Base-by-base conservation (phyloP, 1,284 basidiomycete genomes). In the Cutaneotrichosporon spelunceum region DNA sequence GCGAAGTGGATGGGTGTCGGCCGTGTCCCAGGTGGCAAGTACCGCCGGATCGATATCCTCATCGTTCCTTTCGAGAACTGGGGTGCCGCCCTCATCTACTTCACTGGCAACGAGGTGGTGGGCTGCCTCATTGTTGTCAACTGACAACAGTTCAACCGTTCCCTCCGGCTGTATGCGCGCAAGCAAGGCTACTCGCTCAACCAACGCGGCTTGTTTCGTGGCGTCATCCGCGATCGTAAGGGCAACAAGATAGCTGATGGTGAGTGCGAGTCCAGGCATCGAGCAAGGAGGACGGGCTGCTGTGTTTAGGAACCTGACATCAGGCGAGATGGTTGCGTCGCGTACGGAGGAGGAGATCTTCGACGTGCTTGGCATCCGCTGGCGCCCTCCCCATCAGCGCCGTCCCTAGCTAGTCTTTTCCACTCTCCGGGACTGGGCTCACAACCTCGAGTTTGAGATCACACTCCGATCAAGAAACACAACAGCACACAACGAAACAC, bases 301-400 rank as follows among this genome's bases (percentile, higher is more conserved):
- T 91, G 4, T 90, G 88, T 0, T 84, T 86, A 70, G 90, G 88
- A 21, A 59, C 34, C 42, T 61, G 26, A 56, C n/a, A 23, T 2
- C 66, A 91, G 91, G 90, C 3, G 81, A 79, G n/a, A 72, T 91
- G 10, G 76, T 93, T 23, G 91, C 90, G 4, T 90, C 89, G 0
- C 84, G 87, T 70, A 91, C 88, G 0, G 93, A 94, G 77, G 81
- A 86, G 70, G 90, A 92, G 68, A 93, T 95, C 33, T 91, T 95
- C 68, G 79, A 82, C 23, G 86, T 87, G 29, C 79, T 95, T 34
- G 83, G 84, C 29, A 66, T 80, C 6, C 59, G 76, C 13, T 78
- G 73, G 75, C 64, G 78, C 2, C 44, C 53, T 0, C 66, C 66
- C 0, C 53, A 62, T 21, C 47, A 61, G 30, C 54, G 65, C 9